These are phyloP conservation scores for Afroboletus lepidellus DNA, from an alignment of 1,284 basidiomycete species.

Conservation along the genomic window DNA sequence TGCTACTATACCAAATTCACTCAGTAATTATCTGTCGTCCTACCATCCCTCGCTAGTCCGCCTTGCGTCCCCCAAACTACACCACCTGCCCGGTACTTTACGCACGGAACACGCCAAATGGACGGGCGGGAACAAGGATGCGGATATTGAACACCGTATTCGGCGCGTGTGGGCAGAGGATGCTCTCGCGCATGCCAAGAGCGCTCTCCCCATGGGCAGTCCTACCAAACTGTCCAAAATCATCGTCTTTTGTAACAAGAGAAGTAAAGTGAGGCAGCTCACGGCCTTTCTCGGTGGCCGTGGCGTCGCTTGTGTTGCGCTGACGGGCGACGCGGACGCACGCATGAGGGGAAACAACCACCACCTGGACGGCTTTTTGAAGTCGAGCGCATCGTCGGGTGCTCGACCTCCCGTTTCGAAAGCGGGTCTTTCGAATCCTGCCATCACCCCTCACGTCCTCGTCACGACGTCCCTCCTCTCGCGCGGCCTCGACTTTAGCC, in stretches of 20 bases:
- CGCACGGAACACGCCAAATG: slow-evolving; percentile 71
- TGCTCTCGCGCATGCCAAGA: slow-evolving; percentile 38
- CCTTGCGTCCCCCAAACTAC: slow-evolving; percentile 76
- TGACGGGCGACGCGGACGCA: slow-evolving; percentile 54
- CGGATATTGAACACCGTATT: slow-evolving; percentile 75
- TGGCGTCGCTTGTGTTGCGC: slow-evolving; percentile 64
- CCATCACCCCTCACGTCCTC: slow-evolving; percentile 60
- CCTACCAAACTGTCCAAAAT: slow-evolving; percentile 50
- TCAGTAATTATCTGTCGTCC: slow-evolving; percentile 62
- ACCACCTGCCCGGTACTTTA: slow-evolving; percentile 71
- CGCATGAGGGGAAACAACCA: slow-evolving; percentile 68
- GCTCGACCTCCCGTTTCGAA: slow-evolving; percentile 1
- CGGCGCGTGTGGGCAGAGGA: slow-evolving; percentile 76
- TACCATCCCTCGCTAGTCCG: slow-evolving; percentile 62
- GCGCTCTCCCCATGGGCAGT: slow-evolving; percentile 17
- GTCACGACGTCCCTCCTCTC: slow-evolving; percentile 89
- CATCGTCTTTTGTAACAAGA: slow-evolving; percentile 81
- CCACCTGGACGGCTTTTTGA: slow-evolving; percentile 72
- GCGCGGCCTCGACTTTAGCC: slow-evolving; percentile 86
- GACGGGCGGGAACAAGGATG: slow-evolving; percentile 75
- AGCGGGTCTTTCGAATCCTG: slow-evolving; percentile 24
- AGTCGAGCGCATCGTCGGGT: slow-evolving; percentile 18
- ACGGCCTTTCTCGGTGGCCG: slow-evolving; percentile 55
- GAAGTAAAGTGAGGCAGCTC: slow-evolving; percentile 61
- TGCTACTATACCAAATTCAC: slow-evolving; percentile 81